These are phyloP conservation scores for Aschersonia sp. DNA, from an alignment of 2,329 filamentous ascomycete species.

Conservation along the genomic window DNA sequence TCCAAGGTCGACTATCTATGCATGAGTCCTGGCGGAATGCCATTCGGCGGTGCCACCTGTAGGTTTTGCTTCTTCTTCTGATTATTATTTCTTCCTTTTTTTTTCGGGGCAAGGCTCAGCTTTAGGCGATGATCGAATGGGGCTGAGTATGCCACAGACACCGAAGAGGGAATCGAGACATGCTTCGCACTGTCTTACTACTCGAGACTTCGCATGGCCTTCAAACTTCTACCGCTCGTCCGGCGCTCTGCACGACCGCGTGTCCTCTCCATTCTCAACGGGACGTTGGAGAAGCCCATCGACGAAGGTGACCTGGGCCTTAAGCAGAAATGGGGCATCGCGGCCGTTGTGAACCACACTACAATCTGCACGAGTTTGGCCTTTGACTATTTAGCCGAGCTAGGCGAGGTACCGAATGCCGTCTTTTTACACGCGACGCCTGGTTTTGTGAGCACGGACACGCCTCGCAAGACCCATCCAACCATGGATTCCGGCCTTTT, in stretches of 20 bases:
- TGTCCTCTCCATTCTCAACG: neutral
- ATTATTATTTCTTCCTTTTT: too few relatives aligned
- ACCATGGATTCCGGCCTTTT: neutral
- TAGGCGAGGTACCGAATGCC: neutral
- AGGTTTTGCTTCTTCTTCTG: neutral
- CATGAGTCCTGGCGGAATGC: neutral
- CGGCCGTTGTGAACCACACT: neutral
- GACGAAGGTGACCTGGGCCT: neutral
- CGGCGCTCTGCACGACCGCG: neutral
- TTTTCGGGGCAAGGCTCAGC: neutral
- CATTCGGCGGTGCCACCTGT: neutral
- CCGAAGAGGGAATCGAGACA: neutral
- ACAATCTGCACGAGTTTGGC: neutral
- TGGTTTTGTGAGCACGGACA: neutral
- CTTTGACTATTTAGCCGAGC: neutral
- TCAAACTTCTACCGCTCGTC: neutral
- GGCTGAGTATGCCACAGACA: neutral
- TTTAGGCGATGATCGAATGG: neutral
- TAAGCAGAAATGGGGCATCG: neutral
- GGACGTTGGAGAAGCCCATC: neutral
- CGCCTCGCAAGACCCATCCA: neutral
- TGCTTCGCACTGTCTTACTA: neutral
- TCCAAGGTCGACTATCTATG: neutral
- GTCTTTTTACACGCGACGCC: neutral
- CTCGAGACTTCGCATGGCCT: neutral